Evolutionary conservation across 2,329 filamentous ascomycete genomes (phyloP).

Genomic region (Neonectria ditissima): DNA sequence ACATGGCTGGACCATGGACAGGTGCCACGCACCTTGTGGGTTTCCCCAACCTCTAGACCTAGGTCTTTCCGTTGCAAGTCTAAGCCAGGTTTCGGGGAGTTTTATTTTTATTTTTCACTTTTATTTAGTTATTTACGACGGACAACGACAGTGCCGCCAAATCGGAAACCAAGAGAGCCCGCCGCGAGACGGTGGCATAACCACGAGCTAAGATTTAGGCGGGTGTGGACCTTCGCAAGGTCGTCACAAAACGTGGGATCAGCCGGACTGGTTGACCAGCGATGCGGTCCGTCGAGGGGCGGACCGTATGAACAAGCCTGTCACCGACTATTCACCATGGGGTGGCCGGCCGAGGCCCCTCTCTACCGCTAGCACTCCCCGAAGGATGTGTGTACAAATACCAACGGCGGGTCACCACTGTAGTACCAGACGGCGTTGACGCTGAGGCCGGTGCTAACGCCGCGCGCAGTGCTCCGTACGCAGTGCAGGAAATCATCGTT

Average conservation of each 20-base stretch:
- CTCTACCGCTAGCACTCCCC: background rate
- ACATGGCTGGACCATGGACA: background rate
- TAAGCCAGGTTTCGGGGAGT: slow-evolving; percentile 6
- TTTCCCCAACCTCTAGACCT: slow-evolving; percentile 1
- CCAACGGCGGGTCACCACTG: slow-evolving; percentile 11
- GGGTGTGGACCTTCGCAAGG: slow-evolving; percentile 4
- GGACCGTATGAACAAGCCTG: slow-evolving; percentile 20
- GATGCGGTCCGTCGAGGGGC: slow-evolving; percentile 30
- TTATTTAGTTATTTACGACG: slow-evolving; percentile 6
- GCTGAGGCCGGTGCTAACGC: slow-evolving; percentile 29
- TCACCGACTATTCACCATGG: slow-evolving; percentile 20
- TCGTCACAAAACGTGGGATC: slow-evolving; percentile 23
- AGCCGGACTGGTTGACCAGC: slow-evolving; percentile 15
- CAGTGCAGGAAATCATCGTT: slow-evolving; percentile 37
- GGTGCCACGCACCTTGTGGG: background rate
- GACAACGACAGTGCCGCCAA: background rate
- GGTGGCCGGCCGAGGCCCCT: slow-evolving; percentile 13
- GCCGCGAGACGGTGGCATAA: background rate
- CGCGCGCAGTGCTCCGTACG: slow-evolving; percentile 27
- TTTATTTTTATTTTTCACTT: slow-evolving; percentile 2
- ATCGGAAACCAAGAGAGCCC: background rate
- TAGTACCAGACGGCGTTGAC: slow-evolving; percentile 25
- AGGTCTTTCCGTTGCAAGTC: background rate
- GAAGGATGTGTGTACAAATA: background rate
- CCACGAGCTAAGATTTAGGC: background rate